phyloP scores from a whole-genome alignment of 306 rosid genomes.

The Cucurbita argyrosperma region DNA sequence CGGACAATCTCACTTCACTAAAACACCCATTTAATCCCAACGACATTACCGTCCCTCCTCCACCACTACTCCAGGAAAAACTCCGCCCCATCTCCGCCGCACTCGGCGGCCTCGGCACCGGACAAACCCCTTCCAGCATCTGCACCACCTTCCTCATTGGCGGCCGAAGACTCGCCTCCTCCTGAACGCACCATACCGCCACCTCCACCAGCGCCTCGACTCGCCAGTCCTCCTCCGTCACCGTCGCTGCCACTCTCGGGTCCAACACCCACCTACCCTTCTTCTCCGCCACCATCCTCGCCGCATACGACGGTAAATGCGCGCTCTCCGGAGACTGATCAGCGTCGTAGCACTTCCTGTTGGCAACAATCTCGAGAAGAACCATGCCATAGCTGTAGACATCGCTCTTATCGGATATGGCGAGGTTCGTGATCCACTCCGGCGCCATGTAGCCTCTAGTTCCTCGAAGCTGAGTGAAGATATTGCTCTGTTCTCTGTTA shows the following conservation, averaged over 20 bases:
- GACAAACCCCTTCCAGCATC: constrained; percentile 21
- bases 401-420: constrained; percentile 32
- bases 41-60: neutral
- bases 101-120: constrained; percentile 3
- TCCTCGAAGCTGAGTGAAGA: constrained; percentile 20
- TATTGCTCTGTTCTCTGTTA: constrained; percentile 16
- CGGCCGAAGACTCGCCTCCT: constrained; percentile 23
- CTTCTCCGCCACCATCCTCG: constrained; percentile 29
- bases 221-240: constrained; percentile 27
- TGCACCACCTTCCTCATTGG: constrained; percentile 29
- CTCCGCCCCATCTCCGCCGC: constrained; percentile 4
- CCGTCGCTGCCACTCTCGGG: constrained; percentile 18
- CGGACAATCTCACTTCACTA: constrained; percentile 15
- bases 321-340: constrained; percentile 10
- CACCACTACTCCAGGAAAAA: constrained; percentile 19
- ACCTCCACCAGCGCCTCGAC: constrained; percentile 16
- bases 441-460: constrained; percentile 36
- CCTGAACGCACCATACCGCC: constrained; percentile 27
- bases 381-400: constrained; percentile 30
- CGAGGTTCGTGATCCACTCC: constrained; percentile 25
- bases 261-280: constrained; percentile 36
- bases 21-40: neutral
- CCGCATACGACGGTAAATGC: constrained; percentile 22
- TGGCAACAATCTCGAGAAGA: constrained; percentile 24
- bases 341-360: constrained; percentile 16